A percentile compares a stretch with the other conserved stretches of the same genome.
phyloP scores from a whole-genome alignment of 805 yeast species.

The Tetrapisispora namnaoensis region DNA sequence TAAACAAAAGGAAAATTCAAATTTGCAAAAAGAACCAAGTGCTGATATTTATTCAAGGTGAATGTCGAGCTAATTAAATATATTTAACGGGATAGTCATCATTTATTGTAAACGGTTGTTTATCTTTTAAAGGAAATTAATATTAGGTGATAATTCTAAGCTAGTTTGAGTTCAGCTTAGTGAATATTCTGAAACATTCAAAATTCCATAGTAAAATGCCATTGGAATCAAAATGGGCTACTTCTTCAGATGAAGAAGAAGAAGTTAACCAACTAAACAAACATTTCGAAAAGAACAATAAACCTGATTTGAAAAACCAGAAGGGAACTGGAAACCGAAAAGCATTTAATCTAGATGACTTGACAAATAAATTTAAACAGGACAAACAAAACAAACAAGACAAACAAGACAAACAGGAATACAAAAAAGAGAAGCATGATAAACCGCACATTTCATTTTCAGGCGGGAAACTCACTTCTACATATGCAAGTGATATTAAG shows the following conservation, averaged over 20 bases:
- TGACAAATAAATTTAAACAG: neutral
- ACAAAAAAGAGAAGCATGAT: too few species aligned
- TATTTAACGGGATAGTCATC: too few species aligned
- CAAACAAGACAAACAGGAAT: too few species aligned
- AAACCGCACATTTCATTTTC: conserved; percentile 1
- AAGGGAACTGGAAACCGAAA: neutral
- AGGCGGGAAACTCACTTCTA: neutral
- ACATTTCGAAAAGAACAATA: neutral
- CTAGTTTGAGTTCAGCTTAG: too few species aligned
- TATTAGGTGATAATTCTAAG: neutral
- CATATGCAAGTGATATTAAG: neutral
- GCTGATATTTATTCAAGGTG: neutral
- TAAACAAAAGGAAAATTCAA: too few species aligned
- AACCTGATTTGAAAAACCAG: neutral
- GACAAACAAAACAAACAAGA: too few species aligned
- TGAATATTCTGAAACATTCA: too few species aligned
- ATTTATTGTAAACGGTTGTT: too few species aligned
- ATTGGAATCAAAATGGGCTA: conserved; percentile 26
- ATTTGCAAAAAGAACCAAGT: neutral
- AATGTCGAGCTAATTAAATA: neutral
- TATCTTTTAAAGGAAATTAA: neutral
- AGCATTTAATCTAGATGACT: neutral
- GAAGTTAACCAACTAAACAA: neutral
- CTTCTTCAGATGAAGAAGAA: conserved; percentile 8
- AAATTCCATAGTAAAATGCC: neutral